Base-by-base conservation (phyloP, 768 basidiomycete species). In the Kwoniella europaea region DNA sequence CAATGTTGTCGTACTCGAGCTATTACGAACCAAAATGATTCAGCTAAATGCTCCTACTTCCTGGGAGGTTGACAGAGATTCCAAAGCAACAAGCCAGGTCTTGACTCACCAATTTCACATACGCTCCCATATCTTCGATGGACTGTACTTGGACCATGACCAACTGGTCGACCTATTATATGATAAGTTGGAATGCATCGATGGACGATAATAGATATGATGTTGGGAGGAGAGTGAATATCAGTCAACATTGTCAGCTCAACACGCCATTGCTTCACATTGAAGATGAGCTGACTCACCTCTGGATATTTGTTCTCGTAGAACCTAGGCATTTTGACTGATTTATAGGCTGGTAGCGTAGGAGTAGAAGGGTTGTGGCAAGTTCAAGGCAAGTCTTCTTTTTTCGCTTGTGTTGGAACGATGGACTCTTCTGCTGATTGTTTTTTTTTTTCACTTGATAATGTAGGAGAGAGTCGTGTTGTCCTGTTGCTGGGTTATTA, bases 111-210 rank as follows among this genome's bases (percentile, higher is more conserved):
- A 99, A 87, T 82, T 98, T 98, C 74, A 99, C 97, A 83, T 99
- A 98, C 56, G 97, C 97, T 59, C 97, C 97, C 96, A 98, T 99
- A 85, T 99, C 96, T 63, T 94, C 93, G 79, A 99, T 99, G 86
- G 97, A 94, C 84, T 93, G 92, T 73, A 99, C 97, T 82, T 98
- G 95, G 13, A 99, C 97, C 96, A 98, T 98, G 85, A 98, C 97
- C 63, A 98, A 90, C 84, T 97, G 93, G 83, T 99, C 96, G 73
- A 97, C 93, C 84, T 98, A 92, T 35, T 35, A 6, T 5, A 35
- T 35, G 35, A 1, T 35, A 35, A 1, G 7, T 35, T 7, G 5
- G 2, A 27, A 27, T 27, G 4, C 4, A 27, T 27, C 24, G 29
- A n/a, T 12, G 50, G 44, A 24, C 2, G 12, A 27, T 41, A 3